phyloP scores from a whole-genome alignment of 176 grass and related monocot genomes.

The Eragrostis curvula region DNA sequence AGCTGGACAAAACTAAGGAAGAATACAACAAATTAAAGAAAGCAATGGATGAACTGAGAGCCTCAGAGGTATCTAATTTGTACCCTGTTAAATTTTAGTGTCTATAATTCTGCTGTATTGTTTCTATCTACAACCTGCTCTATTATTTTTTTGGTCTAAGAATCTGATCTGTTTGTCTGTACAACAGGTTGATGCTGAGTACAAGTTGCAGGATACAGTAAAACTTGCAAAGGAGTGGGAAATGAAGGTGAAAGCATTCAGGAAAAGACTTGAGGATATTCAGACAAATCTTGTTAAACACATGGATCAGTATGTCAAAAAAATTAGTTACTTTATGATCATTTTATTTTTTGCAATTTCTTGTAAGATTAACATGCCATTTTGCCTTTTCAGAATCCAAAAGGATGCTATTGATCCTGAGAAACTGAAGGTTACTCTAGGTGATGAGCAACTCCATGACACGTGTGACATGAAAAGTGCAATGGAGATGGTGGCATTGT shows the following conservation, averaged over 20 bases:
- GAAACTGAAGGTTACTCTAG: constrained; percentile 77
- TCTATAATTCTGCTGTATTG: constrained; percentile 6
- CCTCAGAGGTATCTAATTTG: constrained; percentile 60
- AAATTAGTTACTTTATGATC: constrained; percentile 1
- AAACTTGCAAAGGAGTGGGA: constrained; percentile 81
- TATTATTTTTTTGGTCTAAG: not conserved
- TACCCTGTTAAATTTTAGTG: constrained; percentile 23
- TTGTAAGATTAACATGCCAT: not conserved
- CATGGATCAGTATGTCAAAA: constrained; percentile 79
- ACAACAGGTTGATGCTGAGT: constrained; percentile 84
- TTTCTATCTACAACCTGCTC: constrained; percentile 12
- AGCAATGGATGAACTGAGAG: constrained; percentile 82
- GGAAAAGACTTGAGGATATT: constrained; percentile 78
- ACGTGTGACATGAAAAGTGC: constrained; percentile 77
- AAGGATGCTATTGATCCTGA: constrained; percentile 86
- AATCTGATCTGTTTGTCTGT: constrained; percentile 5
- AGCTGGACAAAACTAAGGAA: constrained; percentile 86
- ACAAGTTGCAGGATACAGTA: constrained; percentile 79
- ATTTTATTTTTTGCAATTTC: constrained; percentile 15
- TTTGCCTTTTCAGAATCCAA: constrained; percentile 70
- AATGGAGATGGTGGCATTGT: constrained; percentile 81
- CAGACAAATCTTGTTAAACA: constrained; percentile 73
- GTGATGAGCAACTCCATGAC: constrained; percentile 65
- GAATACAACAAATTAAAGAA: constrained; percentile 85
- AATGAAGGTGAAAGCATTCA: constrained; percentile 78